Evolutionary conservation across 257 asterid species (phyloP).

Genomic region (Penstemon barbatus): DNA sequence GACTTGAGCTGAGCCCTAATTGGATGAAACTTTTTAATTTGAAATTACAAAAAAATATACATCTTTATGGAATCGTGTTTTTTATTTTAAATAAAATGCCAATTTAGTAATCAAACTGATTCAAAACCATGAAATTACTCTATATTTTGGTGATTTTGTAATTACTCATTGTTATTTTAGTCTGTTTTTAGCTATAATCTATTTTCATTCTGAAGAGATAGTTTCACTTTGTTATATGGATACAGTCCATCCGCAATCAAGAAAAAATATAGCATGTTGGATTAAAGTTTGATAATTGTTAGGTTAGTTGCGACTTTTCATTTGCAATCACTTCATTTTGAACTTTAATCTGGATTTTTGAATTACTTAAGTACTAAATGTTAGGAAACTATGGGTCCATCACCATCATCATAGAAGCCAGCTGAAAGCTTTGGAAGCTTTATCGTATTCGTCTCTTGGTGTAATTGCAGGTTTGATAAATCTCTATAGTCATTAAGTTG

Average conservation of each 20-base stretch:
- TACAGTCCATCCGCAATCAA: neutral
- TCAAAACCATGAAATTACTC: neutral
- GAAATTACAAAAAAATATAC: neutral
- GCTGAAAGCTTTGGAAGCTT: constrained; percentile 7
- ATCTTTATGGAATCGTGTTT: neutral
- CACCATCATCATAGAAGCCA: neutral
- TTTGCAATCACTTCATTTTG: neutral
- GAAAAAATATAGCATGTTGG: constrained; percentile 8
- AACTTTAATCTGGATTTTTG: neutral
- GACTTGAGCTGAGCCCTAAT: constrained; percentile 25
- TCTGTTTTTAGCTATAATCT: neutral
- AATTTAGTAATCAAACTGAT: neutral
- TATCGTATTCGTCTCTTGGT: constrained; percentile 6
- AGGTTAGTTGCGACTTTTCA: constrained; percentile 9
- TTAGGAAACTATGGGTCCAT: neutral
- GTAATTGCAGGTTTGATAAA: neutral
- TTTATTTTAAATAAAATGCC: neutral
- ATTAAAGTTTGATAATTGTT: constrained; percentile 2
- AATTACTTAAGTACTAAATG: neutral
- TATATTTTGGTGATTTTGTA: neutral
- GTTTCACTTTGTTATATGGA: constrained; percentile 4
- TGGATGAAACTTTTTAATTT: neutral
- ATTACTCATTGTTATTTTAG: no score
- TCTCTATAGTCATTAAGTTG: neutral
- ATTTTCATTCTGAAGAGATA: neutral